phyloP scores from a whole-genome alignment of 2,329 filamentous ascomycete species.

The Calonectria honghensis region DNA sequence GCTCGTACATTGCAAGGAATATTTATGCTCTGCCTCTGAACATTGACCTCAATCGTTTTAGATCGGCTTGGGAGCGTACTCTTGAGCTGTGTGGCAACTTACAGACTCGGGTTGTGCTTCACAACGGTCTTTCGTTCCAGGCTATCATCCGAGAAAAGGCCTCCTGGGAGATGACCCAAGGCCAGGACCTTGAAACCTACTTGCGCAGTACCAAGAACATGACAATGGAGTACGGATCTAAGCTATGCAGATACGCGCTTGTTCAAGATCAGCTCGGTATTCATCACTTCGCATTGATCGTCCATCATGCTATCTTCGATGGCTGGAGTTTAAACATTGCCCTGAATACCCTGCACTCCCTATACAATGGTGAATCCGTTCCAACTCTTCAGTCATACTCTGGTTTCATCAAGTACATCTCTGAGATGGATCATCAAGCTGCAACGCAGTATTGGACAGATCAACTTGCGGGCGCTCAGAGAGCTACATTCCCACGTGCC shows the following conservation, averaged over 20 bases:
- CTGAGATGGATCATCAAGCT: neutral
- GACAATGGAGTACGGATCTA: constrained; percentile 10
- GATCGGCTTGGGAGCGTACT: neutral
- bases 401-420: constrained; percentile 7
- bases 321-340: constrained; percentile 21
- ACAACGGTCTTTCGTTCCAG: constrained; percentile 2
- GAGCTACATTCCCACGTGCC: constrained; percentile 6
- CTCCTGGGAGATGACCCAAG: neutral
- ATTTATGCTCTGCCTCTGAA: constrained; percentile 1
- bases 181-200: neutral
- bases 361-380: neutral
- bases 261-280: neutral
- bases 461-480: constrained; percentile 11
- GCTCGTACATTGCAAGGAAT: constrained; percentile 22
- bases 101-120: neutral
- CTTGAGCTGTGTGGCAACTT: constrained; percentile 5
- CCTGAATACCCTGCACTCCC: neutral
- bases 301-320: constrained; percentile 19
- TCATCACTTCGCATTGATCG: neutral
- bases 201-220: neutral
- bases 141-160: neutral
- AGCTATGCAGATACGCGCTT: neutral
- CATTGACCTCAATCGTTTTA: constrained; percentile 10
- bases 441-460: neutral
- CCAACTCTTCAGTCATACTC: neutral